phyloP scores from a whole-genome alignment of 257 asterid species.

The Jasminum sambac region DNA sequence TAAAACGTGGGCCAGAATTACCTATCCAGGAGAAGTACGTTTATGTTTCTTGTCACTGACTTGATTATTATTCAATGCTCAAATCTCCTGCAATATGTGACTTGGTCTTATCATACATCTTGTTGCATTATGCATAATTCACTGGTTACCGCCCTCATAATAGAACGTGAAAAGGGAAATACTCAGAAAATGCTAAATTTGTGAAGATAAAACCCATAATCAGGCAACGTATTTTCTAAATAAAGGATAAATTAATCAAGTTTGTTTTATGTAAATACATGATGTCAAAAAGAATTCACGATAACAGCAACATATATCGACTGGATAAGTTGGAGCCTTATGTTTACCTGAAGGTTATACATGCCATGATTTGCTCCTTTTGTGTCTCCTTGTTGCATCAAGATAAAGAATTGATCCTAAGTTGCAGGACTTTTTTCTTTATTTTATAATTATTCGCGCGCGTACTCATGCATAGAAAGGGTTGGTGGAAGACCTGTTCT shows the following conservation, averaged over 20 bases:
- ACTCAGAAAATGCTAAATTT: not conserved
- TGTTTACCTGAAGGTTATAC: not conserved
- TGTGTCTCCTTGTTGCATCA: not conserved
- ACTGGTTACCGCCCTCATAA: not conserved
- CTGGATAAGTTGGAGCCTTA: not conserved
- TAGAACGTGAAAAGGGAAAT: constrained; percentile 1
- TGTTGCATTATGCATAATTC: constrained; percentile 5
- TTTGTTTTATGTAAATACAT: not conserved
- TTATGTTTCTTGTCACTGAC: constrained; percentile 22
- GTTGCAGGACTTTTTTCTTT: not conserved
- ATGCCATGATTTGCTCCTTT: not conserved
- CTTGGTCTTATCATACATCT: not conserved
- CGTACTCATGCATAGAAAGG: not conserved
- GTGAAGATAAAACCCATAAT: constrained; percentile 5
- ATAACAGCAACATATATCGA: not conserved
- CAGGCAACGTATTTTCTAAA: not conserved
- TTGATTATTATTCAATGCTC: not conserved
- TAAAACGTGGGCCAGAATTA: constrained; percentile 67
- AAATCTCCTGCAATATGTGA: not conserved
- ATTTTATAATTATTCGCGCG: no score
- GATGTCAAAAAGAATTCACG: constrained; percentile 12
- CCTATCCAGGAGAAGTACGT: constrained; percentile 71
- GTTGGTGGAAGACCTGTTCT: not conserved
- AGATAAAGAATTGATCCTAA: not conserved
- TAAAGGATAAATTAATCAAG: constrained; percentile 10